Evolutionary conservation across 2,329 filamentous ascomycete species (phyloP), one percentile per base, ranked within the genome.

Genomic region (Leptographium radiaticola): DNA sequence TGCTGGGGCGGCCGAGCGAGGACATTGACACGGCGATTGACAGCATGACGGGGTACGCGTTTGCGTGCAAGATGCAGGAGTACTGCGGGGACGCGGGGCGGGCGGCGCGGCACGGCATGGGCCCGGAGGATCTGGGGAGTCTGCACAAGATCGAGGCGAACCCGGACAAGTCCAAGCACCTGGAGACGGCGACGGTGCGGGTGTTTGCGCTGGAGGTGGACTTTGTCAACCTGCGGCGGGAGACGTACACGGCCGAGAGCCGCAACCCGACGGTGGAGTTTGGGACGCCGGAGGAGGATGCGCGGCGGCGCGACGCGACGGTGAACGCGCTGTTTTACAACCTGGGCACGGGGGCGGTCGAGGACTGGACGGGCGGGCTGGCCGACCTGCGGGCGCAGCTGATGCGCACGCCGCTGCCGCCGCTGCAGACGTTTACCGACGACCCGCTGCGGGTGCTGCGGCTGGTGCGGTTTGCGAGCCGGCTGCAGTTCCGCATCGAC

Each of bases 311-410:
- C 49, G 91, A 98, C 72, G 90, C 91, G 25, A 96, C 89, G 0
- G 83, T 97, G 57, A 98, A 98, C 66, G 89, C 93, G 30, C 79
- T 98, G 58, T 97, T 97, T 70, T 97, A 93, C 73, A 97, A 97
- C 62, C 72, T 98, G 42, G 83, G 90, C 63, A 89, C 84, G 1
- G 77, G 80, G 38, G 62, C 76, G 55, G 78, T 97, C 39, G 91
- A 97, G 67, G 93, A 98, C 65, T 86, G 94, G 57, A 94, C 89
- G 0, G 77, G 78, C 9, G 91, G 93, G 0, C 71, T 94, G 39
- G 65, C 77, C 9, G 91, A 97, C 64, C 81, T 97, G 80, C 67
- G 75, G 38, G 71, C 74, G 2, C 79, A 80, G 57, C 71, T 90
- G 50, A 89, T 98, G 59, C 79, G 86, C 53, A 97, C 93, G 4